Conservation (phyloP, 257 asterid species). For the Capsicum chinense region DNA sequence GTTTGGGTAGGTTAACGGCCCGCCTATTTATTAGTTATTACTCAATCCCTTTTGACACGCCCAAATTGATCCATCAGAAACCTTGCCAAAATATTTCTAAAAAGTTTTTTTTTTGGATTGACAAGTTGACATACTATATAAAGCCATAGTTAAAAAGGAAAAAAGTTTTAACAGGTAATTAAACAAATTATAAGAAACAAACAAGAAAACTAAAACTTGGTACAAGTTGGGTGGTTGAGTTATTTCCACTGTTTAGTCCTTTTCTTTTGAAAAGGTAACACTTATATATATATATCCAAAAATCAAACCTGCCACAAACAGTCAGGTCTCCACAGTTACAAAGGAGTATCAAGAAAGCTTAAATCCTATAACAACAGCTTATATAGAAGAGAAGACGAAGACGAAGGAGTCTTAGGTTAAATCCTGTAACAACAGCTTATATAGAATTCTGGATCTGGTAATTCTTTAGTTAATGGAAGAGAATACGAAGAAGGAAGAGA, state of each 20-base stretch:
- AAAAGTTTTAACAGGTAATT: not conserved
- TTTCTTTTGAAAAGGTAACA: no score
- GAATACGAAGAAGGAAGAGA: no score
- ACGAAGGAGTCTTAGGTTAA: no score
- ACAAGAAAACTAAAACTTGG: not conserved
- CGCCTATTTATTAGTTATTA: not conserved
- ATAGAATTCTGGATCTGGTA: no score
- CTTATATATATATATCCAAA: no score
- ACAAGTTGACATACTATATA: not conserved
- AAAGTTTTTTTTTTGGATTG: not conserved
- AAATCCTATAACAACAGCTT: no score
- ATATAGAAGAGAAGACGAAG: no score
- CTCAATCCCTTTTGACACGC: not conserved
- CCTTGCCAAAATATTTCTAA: not conserved
- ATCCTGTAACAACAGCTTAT: no score
- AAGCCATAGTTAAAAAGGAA: not conserved
- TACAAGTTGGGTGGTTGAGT: not conserved
- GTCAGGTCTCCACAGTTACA: no score
- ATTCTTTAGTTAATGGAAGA: no score
- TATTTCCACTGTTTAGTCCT: not conserved
- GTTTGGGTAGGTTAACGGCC: not conserved
- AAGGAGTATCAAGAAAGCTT: no score
- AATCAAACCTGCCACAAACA: no score
- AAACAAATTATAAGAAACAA: not conserved
- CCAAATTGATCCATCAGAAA: not conserved